A percentile compares a stretch with the other conserved stretches of the same genome.
These are phyloP conservation scores for Agaricus subrufescens DNA, from an alignment of 768 basidiomycete genomes.

Conservation along the genomic window DNA sequence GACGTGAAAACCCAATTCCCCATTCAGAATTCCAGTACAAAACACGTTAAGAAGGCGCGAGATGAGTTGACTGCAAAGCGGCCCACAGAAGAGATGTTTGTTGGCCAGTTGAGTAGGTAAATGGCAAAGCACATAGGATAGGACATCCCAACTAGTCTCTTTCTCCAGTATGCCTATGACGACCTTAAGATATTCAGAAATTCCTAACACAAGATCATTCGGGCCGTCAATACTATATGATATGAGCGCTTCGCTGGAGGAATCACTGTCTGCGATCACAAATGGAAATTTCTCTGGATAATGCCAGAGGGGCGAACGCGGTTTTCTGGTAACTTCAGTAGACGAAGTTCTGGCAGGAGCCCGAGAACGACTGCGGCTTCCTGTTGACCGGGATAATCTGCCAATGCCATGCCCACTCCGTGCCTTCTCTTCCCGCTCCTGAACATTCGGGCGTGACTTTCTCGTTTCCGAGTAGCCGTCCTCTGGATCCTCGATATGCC, in stretches of 20 bases:
- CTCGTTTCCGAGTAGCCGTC: slow-evolving; percentile 28
- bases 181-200: slow-evolving; percentile 67
- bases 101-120: slow-evolving; percentile 89
- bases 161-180: slow-evolving; percentile 63
- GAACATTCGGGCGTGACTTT: slow-evolving; percentile 41
- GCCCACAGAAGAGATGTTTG: slow-evolving; percentile 96
- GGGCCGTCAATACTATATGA: slow-evolving; percentile 56
- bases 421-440: slow-evolving; percentile 45
- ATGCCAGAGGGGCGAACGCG: slow-evolving; percentile 55
- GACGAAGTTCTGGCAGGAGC: slow-evolving; percentile 27
- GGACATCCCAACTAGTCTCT: slow-evolving; percentile 88
- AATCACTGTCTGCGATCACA: slow-evolving; percentile 46
- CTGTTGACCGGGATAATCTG: slow-evolving; percentile 36
- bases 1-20: slow-evolving; percentile 50
- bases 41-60: slow-evolving; percentile 59
- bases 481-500: slow-evolving; percentile 12
- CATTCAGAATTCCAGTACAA: slow-evolving; percentile 59
- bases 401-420: slow-evolving; percentile 50
- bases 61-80: slow-evolving; percentile 62
- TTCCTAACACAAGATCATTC: slow-evolving; percentile 51
- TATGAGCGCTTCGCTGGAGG: slow-evolving; percentile 61
- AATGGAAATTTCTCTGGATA: slow-evolving; percentile 66
- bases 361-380: slow-evolving; percentile 63
- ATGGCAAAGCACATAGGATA: slow-evolving; percentile 89
- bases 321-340: slow-evolving; percentile 27